phyloP scores from a whole-genome alignment of 2,329 filamentous ascomycete genomes.

The Gremmenia infestans region DNA sequence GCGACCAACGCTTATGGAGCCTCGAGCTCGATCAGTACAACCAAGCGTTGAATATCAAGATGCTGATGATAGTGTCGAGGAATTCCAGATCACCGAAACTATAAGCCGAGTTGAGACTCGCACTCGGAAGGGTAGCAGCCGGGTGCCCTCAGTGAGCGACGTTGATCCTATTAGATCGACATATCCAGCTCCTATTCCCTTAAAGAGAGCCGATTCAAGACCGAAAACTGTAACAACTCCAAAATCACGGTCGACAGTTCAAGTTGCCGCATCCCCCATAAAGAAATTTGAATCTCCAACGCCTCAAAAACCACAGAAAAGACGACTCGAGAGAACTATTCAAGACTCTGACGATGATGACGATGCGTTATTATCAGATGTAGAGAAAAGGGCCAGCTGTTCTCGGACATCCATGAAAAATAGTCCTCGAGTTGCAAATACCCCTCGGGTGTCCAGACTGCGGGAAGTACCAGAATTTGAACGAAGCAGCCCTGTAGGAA shows the following conservation, averaged over 20 bases:
- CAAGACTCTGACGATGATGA: conserved; percentile 32
- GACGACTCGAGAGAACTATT: conserved; percentile 15
- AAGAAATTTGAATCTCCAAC: conserved; percentile 11
- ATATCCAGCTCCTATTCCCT: not conserved
- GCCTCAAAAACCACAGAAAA: conserved; percentile 14
- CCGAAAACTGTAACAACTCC: not conserved
- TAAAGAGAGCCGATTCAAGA: not conserved
- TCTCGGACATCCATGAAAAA: conserved; percentile 16
- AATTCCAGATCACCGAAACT: conserved; percentile 24
- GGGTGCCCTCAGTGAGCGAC: conserved; percentile 16
- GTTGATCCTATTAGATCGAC: not conserved
- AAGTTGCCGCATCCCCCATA: conserved; percentile 25
- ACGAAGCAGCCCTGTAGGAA: not conserved
- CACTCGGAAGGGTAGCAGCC: conserved; percentile 24
- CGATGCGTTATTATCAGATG: conserved; percentile 22
- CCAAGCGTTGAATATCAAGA: conserved; percentile 14
- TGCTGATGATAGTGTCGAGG: conserved; percentile 11
- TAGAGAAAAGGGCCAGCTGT: conserved; percentile 12
- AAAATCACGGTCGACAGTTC: conserved; percentile 9
- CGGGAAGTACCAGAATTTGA: conserved; percentile 11
- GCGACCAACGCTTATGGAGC: not conserved
- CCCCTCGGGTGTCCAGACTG: conserved; percentile 5
- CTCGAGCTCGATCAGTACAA: not conserved
- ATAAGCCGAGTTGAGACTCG: conserved; percentile 23
- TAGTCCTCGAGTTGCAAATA: conserved; percentile 8